These are phyloP conservation scores for Mycena chlorophos DNA, from an alignment of 768 basidiomycete genomes.

Conservation along the genomic window DNA sequence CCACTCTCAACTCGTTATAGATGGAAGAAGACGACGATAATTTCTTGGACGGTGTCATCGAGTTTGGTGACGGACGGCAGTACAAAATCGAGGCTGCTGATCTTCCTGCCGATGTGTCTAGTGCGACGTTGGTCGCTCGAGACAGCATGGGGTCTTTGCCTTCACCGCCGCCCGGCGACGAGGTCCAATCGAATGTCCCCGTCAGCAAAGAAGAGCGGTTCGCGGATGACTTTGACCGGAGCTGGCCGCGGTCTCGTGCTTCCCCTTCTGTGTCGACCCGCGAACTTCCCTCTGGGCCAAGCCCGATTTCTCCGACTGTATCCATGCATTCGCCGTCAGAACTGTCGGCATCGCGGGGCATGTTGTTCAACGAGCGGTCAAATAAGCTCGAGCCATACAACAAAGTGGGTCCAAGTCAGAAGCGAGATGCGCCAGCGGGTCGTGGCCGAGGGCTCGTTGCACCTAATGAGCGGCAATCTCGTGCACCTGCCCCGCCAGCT, in stretches of 20 bases:
- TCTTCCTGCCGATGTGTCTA: constrained; percentile 31
- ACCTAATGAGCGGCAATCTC: constrained; percentile 24
- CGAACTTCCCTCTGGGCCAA: constrained; percentile 35
- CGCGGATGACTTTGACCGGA: constrained; percentile 92
- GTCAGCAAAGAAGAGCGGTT: constrained; percentile 87
- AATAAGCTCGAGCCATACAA: constrained; percentile 87
- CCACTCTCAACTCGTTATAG: constrained; percentile 37
- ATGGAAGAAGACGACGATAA: constrained; percentile 93
- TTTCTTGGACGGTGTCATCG: constrained; percentile 85
- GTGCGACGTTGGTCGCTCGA: constrained; percentile 10
- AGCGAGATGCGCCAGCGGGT: constrained; percentile 43
- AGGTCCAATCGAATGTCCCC: constrained; percentile 37
- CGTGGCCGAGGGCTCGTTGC: constrained; percentile 32
- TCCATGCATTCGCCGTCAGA: constrained; percentile 54
- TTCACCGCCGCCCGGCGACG: constrained; percentile 25
- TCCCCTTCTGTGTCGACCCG: constrained; percentile 45
- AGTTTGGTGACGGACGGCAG: constrained; percentile 93
- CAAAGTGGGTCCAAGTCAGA: constrained; percentile 45
- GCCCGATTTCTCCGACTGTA: constrained; percentile 32
- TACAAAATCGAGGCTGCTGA: constrained; percentile 73
- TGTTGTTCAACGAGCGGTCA: constrained; percentile 93
- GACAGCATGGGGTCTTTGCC: constrained; percentile 22
- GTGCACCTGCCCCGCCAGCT: constrained; percentile 39
- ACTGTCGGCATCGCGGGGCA: constrained; percentile 47
- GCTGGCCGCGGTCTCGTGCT: constrained; percentile 80